These are phyloP conservation scores for Actinomortierella ambigua DNA, from an alignment of 371 early-diverging fungal species.

Conservation along the genomic window DNA sequence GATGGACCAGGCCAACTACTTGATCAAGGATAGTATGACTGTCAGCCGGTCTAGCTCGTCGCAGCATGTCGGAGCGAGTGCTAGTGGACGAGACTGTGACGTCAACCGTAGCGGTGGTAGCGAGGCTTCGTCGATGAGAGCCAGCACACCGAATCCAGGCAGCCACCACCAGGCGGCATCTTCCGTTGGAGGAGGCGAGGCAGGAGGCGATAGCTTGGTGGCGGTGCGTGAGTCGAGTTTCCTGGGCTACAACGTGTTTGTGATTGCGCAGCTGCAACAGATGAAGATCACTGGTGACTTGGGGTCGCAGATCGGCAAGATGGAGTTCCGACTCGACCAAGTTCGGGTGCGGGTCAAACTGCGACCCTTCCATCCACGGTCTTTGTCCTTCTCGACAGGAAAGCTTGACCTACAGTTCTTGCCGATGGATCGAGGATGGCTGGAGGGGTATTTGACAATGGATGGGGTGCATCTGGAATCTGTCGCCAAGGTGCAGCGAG, in stretches of 20 bases:
- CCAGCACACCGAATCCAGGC: too few species aligned
- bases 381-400: constrained; percentile 50
- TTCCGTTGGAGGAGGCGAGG: constrained; percentile 9
- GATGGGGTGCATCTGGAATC: constrained; percentile 28
- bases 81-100: not conserved
- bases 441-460: constrained; percentile 37
- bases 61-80: not conserved
- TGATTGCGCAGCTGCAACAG: constrained; percentile 53
- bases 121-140: constrained; percentile 2
- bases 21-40: constrained; percentile 42
- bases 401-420: constrained; percentile 46
- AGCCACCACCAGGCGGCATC: constrained; percentile 7
- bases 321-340: constrained; percentile 54
- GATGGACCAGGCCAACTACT: constrained; percentile 58
- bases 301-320: constrained; percentile 79
- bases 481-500: constrained; percentile 28
- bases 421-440: constrained; percentile 34
- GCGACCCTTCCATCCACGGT: constrained; percentile 52
- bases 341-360: constrained; percentile 53
- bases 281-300: constrained; percentile 69
- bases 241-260: constrained; percentile 49
- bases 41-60: constrained; percentile 23
- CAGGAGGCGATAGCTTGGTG: not conserved
- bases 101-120: constrained; percentile 1
- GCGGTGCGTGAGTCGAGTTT: constrained; percentile 52